Evolutionary conservation across 1,284 basidiomycete species (phyloP).

Genomic region (Trametes polyzona): DNA sequence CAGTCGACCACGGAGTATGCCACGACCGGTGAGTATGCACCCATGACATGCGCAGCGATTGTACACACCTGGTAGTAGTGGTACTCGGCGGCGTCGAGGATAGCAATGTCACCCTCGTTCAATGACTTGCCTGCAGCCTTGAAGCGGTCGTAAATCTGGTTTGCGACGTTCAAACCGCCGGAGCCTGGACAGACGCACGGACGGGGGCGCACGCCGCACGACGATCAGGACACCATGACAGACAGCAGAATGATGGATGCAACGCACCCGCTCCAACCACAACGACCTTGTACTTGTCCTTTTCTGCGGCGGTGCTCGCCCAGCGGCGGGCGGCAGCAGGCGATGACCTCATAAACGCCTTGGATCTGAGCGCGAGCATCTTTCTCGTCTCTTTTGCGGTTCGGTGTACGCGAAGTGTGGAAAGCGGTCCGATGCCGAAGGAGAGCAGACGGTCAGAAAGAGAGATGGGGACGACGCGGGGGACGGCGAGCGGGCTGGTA

Average conservation of each 20-base stretch:
- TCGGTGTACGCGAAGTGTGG: neutral
- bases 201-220: neutral
- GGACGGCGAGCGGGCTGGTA: slow-evolving; percentile 1
- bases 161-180: slow-evolving; percentile 78
- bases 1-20: slow-evolving; percentile 4
- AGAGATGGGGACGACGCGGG: neutral
- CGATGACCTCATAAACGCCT: slow-evolving; percentile 16
- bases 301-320: slow-evolving; percentile 45
- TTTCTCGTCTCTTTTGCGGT: neutral
- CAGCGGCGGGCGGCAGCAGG: slow-evolving; percentile 26
- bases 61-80: slow-evolving; percentile 77
- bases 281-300: slow-evolving; percentile 62
- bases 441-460: neutral
- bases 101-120: slow-evolving; percentile 77
- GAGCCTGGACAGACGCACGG: slow-evolving; percentile 54
- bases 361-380: slow-evolving; percentile 25
- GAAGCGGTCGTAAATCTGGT: slow-evolving; percentile 85
- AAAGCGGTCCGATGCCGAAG: neutral
- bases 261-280: slow-evolving; percentile 68
- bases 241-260: slow-evolving; percentile 2
- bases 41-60: slow-evolving; percentile 18
- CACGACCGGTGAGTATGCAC: slow-evolving; percentile 4
- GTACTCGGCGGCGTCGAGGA: slow-evolving; percentile 77
- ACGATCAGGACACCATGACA: slow-evolving; percentile 17
- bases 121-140: slow-evolving; percentile 69